Percentiles rank a stretch among this genome's conserved stretches.
Evolutionary conservation across 129 eudicot species (phyloP).

Genomic region (Ambrosia trifida): DNA sequence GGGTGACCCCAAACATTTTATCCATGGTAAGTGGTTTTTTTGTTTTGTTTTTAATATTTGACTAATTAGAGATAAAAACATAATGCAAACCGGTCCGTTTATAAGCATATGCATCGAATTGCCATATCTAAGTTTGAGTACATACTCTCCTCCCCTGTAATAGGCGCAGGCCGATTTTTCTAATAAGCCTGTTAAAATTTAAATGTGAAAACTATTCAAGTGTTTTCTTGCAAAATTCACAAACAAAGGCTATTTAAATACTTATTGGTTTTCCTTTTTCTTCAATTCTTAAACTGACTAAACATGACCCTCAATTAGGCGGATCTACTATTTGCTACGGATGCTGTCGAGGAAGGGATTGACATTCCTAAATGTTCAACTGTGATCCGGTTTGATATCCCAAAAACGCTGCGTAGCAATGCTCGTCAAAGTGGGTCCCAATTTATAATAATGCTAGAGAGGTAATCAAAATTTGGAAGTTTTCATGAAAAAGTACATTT

Average conservation of each 20-base stretch:
- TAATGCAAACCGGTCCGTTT: background rate
- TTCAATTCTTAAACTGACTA: background rate
- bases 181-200: conserved; percentile 4
- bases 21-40: background rate
- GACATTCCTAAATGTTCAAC: conserved; percentile 62
- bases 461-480: conserved; percentile 41
- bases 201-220: background rate
- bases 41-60: no score
- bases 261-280: background rate
- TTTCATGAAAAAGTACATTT: background rate
- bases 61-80: background rate
- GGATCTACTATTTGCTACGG: conserved; percentile 64
- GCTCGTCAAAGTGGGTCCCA: conserved; percentile 60
- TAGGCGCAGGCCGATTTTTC: background rate
- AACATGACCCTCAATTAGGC: conserved; percentile 38
- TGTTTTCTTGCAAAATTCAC: background rate
- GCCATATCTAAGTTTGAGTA: background rate
- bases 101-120: background rate
- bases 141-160: background rate
- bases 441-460: conserved; percentile 60
- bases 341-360: conserved; percentile 69
- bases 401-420: conserved; percentile 63
- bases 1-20: background rate
- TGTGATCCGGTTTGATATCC: conserved; percentile 67
- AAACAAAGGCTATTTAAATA: background rate